Percentiles rank a stretch among this genome's conserved stretches.
Evolutionary conservation across 257 asterid genomes (phyloP).

Genomic region (Solanum chiquidenum): DNA sequence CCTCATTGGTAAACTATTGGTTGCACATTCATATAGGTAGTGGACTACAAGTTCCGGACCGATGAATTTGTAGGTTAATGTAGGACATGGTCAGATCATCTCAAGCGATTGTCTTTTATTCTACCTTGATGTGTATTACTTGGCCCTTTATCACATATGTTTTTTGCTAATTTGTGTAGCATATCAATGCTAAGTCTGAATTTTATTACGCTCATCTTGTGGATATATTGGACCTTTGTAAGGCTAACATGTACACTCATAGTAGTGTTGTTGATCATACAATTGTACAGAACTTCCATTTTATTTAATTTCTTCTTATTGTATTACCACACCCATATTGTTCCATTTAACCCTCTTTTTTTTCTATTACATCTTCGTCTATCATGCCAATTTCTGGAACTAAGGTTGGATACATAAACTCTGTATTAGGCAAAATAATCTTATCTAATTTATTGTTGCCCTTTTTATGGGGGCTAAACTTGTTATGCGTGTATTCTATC

Average conservation of each 20-base stretch:
- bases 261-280: not conserved
- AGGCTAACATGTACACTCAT: not conserved
- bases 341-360: not conserved
- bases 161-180: not conserved
- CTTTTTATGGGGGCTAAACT: not conserved
- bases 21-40: not conserved
- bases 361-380: not conserved
- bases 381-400: not conserved
- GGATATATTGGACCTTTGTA: not conserved
- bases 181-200: not conserved
- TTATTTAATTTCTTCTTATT: not conserved
- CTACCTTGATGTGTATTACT: not conserved
- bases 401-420: not conserved
- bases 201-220: not conserved
- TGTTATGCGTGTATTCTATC: not conserved
- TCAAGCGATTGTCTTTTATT: not conserved
- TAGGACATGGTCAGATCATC: not conserved
- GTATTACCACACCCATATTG: not conserved
- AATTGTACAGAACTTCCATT: not conserved
- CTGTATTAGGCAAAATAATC: not conserved
- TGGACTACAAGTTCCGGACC: not conserved
- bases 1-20: not conserved
- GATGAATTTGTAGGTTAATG: not conserved
- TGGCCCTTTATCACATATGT: not conserved
- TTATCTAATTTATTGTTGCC: not conserved